A percentile compares a stretch with the other conserved stretches of the same genome.
Conservation (phyloP, 2,329 filamentous ascomycete species). For the Aspergillus viridinutans region DNA sequence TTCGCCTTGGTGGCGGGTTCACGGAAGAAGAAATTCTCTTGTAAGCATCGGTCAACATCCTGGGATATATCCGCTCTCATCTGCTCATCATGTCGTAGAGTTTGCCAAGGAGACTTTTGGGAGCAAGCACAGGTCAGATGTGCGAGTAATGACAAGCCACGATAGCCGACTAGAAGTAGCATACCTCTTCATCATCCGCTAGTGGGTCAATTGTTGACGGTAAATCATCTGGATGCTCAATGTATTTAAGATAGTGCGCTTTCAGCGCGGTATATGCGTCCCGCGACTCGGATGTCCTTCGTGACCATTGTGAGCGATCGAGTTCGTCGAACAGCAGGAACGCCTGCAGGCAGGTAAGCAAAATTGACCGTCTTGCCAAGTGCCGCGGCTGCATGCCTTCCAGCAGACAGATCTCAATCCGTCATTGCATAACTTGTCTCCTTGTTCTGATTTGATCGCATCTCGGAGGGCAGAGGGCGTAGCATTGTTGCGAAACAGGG, state of each 20-base stretch:
- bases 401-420: slow-evolving; percentile 85
- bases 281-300: slow-evolving; percentile 63
- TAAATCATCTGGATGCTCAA: slow-evolving; percentile 78
- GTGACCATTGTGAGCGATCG: slow-evolving; percentile 63
- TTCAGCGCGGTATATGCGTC: slow-evolving; percentile 68
- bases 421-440: slow-evolving; percentile 61
- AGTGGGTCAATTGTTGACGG: slow-evolving; percentile 74
- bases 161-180: slow-evolving; percentile 19
- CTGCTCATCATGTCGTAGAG: slow-evolving; percentile 76
- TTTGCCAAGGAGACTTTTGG: slow-evolving; percentile 81
- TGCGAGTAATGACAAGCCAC: slow-evolving; percentile 40
- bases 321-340: slow-evolving; percentile 74
- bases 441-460: slow-evolving; percentile 58
- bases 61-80: slow-evolving; percentile 86
- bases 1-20: slow-evolving; percentile 71
- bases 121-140: slow-evolving; percentile 23
- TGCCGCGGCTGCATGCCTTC: slow-evolving; percentile 58
- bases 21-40: slow-evolving; percentile 87
- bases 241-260: slow-evolving; percentile 72
- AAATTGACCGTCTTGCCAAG: slow-evolving; percentile 7
- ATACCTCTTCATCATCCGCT: slow-evolving; percentile 71
- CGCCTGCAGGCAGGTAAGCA: slow-evolving; percentile 48
- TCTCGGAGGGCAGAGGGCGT: slow-evolving; percentile 59
- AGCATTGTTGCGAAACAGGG: slow-evolving; percentile 53
- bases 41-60: slow-evolving; percentile 86